phyloP scores from a whole-genome alignment of 192 early-diverging fungal genomes.

The Pilobolus umbonatus region DNA sequence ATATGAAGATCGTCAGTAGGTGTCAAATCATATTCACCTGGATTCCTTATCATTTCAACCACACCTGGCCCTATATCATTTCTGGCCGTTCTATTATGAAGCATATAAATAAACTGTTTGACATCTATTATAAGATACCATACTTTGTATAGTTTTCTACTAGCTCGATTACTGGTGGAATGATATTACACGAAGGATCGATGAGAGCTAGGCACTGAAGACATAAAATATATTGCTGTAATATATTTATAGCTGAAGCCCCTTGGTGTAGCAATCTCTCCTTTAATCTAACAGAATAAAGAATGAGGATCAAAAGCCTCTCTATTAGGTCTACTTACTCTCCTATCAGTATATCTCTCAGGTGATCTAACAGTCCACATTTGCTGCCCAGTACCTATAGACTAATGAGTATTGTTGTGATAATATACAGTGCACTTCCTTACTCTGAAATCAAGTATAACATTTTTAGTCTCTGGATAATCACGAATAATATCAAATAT shows the following conservation, averaged over 20 bases:
- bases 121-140: not conserved
- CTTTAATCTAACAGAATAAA: conserved; percentile 2
- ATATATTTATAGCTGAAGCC: conserved; percentile 18
- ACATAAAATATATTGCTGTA: conserved; percentile 15
- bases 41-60: conserved; percentile 12
- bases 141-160: conserved; percentile 21
- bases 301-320: not conserved
- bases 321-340: not conserved
- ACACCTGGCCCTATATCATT: conserved; percentile 16
- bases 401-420: not conserved
- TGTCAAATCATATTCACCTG: conserved; percentile 6
- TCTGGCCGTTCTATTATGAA: conserved; percentile 7
- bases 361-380: not conserved
- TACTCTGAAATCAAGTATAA: conserved; percentile 2
- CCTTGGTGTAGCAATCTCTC: conserved; percentile 17
- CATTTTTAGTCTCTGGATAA: conserved; percentile 5
- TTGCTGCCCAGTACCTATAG: not conserved
- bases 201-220: conserved; percentile 7
- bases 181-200: conserved; percentile 14
- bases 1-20: not conserved
- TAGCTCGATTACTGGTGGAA: conserved; percentile 4
- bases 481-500: conserved; percentile 13
- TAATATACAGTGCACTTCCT: not conserved
- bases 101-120: not conserved
- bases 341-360: conserved; percentile 5